A percentile compares a stretch with the other conserved stretches of the same genome.
Evolutionary conservation across 2,329 filamentous ascomycete species (phyloP).

Genomic region (Pyrenochaeta sp.): DNA sequence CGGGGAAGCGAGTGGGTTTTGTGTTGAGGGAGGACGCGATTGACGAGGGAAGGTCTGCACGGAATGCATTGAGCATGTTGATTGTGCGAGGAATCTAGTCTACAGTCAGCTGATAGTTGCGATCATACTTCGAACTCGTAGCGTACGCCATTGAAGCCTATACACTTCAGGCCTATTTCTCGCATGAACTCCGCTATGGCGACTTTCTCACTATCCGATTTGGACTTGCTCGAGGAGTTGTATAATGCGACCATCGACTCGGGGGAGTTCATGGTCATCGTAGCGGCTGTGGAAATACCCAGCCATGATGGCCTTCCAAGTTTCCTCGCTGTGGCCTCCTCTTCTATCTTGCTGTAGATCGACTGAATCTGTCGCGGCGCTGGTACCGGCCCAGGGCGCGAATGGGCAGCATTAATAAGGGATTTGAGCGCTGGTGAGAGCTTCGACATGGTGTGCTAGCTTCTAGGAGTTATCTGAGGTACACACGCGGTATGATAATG

Average conservation of each 20-base stretch:
- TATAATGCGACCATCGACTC: slow-evolving; percentile 74
- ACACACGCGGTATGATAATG: too few relatives aligned
- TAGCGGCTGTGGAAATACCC: slow-evolving; percentile 70
- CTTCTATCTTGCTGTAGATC: slow-evolving; percentile 42
- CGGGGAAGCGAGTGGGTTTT: slow-evolving; percentile 61
- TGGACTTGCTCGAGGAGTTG: slow-evolving; percentile 45
- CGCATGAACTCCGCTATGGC: slow-evolving; percentile 75
- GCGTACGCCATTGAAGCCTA: slow-evolving; percentile 74
- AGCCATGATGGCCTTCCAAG: slow-evolving; percentile 49
- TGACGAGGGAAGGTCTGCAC: slow-evolving; percentile 65
- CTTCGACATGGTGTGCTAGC: slow-evolving; percentile 41
- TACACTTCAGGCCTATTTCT: slow-evolving; percentile 78
- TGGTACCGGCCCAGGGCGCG: slow-evolving; percentile 46
- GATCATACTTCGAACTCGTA: not conserved
- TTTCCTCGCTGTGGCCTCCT: slow-evolving; percentile 40
- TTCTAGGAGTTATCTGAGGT: too few relatives aligned
- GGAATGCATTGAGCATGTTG: slow-evolving; percentile 80
- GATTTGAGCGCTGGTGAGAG: slow-evolving; percentile 46
- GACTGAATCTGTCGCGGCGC: slow-evolving; percentile 43
- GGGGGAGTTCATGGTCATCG: slow-evolving; percentile 87
- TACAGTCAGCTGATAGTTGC: slow-evolving; percentile 54
- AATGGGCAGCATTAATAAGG: slow-evolving; percentile 46
- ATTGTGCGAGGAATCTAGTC: slow-evolving; percentile 81
- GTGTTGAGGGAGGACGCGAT: slow-evolving; percentile 65
- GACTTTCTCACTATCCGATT: slow-evolving; percentile 48